Evolutionary conservation across 192 early-diverging fungal genomes (phyloP).

Genomic region (Coemansia sp.): DNA sequence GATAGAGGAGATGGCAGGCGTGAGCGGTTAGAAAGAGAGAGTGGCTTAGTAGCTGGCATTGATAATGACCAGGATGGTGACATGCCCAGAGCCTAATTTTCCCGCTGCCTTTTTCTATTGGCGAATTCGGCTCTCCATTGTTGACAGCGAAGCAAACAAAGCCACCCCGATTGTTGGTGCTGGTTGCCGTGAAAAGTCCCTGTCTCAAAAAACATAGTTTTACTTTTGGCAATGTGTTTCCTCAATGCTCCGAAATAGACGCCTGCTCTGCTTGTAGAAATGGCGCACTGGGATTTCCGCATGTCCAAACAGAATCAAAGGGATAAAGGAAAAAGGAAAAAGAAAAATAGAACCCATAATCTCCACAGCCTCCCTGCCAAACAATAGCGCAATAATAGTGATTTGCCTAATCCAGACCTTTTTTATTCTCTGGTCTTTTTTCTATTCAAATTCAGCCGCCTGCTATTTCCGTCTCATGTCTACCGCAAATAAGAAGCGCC

Average conservation of each 20-base stretch:
- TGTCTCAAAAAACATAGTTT: neutral
- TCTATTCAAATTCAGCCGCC: neutral
- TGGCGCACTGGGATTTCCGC: neutral
- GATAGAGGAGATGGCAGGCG: slow-evolving; percentile 2
- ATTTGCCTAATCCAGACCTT: neutral
- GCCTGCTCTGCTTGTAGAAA: neutral
- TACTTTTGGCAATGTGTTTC: neutral
- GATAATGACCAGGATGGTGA: neutral
- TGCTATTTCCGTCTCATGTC: neutral
- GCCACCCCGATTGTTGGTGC: neutral
- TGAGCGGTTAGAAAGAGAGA: neutral
- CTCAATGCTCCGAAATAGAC: slow-evolving; percentile 1
- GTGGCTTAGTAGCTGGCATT: slow-evolving; percentile 5
- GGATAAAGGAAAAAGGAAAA: neutral
- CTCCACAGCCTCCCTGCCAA: neutral
- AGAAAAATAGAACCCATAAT: neutral
- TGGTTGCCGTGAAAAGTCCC: neutral
- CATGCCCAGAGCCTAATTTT: slow-evolving; percentile 2
- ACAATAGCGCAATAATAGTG: neutral
- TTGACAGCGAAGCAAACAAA: neutral
- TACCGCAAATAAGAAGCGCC: neutral
- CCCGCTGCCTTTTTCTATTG: neutral
- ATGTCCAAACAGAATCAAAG: neutral
- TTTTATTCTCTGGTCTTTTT: neutral
- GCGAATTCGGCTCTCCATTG: neutral